Conservation (phyloP, 1,284 basidiomycete genomes). For the Hypsizygus ulmarius region DNA sequence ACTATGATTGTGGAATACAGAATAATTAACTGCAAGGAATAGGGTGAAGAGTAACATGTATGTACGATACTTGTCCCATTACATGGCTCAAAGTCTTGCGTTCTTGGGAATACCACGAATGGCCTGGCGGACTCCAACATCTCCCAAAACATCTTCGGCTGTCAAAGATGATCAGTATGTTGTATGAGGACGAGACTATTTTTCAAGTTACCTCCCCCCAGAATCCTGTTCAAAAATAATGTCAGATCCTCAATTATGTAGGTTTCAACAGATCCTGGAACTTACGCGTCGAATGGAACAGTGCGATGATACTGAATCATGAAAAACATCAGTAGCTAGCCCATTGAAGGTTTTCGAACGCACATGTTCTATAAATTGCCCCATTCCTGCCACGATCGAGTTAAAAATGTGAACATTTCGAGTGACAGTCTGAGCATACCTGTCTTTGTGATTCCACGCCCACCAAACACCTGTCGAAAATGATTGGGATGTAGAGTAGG, state of each 20-base stretch:
- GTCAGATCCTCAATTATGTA: constrained; percentile 7
- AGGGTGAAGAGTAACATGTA: not conserved
- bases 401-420: not conserved
- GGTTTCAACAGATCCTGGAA: constrained; percentile 8
- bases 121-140: constrained; percentile 70
- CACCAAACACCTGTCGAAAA: constrained; percentile 65
- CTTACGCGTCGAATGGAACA: constrained; percentile 57
- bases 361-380: constrained; percentile 68
- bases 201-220: constrained; percentile 49
- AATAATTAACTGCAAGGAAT: constrained; percentile 1
- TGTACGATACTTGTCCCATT: not conserved
- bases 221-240: constrained; percentile 38
- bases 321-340: constrained; percentile 9
- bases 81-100: constrained; percentile 41
- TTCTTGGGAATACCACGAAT: constrained; percentile 63
- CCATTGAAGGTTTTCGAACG: constrained; percentile 26
- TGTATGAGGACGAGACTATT: not conserved
- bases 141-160: constrained; percentile 69
- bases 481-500: not conserved
- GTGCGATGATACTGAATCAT: constrained; percentile 58
- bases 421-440: constrained; percentile 41
- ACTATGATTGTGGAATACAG: constrained; percentile 2
- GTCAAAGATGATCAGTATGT: constrained; percentile 6
- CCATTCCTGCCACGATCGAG: constrained; percentile 58
- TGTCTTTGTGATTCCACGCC: constrained; percentile 73